A percentile compares a stretch with the other conserved stretches of the same genome.
phyloP scores from a whole-genome alignment of 352 stramenopile species.

The Phytopythium montanum region DNA sequence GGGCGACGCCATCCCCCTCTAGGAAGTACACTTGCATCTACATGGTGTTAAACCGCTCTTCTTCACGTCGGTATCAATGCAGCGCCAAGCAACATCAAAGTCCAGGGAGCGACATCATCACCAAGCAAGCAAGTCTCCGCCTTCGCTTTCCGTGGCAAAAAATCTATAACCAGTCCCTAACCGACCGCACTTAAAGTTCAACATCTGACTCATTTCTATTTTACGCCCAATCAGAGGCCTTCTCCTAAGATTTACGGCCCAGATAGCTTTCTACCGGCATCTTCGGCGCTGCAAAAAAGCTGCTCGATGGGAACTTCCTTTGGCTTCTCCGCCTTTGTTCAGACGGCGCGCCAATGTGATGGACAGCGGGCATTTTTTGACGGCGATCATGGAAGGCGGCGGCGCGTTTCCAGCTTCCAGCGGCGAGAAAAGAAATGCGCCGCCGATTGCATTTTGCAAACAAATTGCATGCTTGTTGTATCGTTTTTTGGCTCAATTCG shows the following conservation, averaged over 20 bases:
- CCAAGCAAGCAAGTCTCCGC: not conserved
- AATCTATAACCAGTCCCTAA: not conserved
- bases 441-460: not conserved
- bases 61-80: not conserved
- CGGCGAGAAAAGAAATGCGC: not conserved
- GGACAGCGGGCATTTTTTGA: too few species aligned
- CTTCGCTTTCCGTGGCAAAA: not conserved
- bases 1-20: slow-evolving; percentile 5
- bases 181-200: too few species aligned
- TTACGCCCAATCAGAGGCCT: not conserved
- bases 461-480: too few species aligned
- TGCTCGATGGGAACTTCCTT: not conserved
- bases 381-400: not conserved
- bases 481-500: too few species aligned
- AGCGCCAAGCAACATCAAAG: not conserved
- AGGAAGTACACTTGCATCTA: not conserved
- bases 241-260: not conserved
- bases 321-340: not conserved
- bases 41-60: not conserved
- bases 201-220: too few species aligned
- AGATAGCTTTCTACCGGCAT: not conserved
- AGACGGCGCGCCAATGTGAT: slow-evolving; percentile 2
- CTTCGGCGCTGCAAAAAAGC: not conserved
- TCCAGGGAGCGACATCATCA: too few species aligned
- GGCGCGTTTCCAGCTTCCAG: slow-evolving; percentile 2